Conservation (phyloP, 2,329 filamentous ascomycete species). For the Neofusicoccum laricinum region DNA sequence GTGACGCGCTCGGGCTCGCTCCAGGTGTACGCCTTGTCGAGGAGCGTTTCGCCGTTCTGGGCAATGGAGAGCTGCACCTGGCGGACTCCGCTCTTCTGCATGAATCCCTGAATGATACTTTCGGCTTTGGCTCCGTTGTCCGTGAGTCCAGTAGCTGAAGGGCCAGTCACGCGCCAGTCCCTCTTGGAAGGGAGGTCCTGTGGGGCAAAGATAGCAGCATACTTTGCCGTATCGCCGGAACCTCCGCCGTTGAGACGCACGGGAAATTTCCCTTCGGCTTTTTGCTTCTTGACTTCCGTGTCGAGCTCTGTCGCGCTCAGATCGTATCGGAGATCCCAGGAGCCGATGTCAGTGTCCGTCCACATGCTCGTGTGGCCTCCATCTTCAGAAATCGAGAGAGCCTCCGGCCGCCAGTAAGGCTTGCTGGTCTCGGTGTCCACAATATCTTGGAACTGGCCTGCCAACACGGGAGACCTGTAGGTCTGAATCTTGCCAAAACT, state of each 20-base stretch:
- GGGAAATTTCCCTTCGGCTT: constrained; percentile 18
- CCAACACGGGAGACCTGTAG: constrained; percentile 10
- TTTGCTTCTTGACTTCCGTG: constrained; percentile 19
- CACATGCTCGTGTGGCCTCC: constrained; percentile 21
- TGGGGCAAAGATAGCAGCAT: constrained; percentile 24
- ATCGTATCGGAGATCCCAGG: constrained; percentile 20
- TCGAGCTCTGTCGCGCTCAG: constrained; percentile 20
- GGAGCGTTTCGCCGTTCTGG: constrained; percentile 22
- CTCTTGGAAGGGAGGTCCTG: constrained; percentile 19
- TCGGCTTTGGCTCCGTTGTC: constrained; percentile 19
- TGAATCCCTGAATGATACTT: constrained; percentile 21
- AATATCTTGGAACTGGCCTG: neutral
- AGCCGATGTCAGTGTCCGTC: constrained; percentile 24
- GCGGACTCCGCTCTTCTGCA: constrained; percentile 22
- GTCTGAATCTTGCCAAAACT: constrained; percentile 15
- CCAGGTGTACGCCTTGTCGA: constrained; percentile 24
- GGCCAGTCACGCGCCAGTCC: constrained; percentile 22
- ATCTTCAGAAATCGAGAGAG: constrained; percentile 21
- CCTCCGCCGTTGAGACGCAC: constrained; percentile 22
- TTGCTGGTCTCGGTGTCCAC: constrained; percentile 21
- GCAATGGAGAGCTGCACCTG: constrained; percentile 26
- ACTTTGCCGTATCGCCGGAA: constrained; percentile 13
- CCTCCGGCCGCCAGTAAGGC: constrained; percentile 24
- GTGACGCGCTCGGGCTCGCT: constrained; percentile 22
- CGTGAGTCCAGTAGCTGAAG: constrained; percentile 21